Evolutionary conservation across 352 stramenopile genomes (phyloP).

Genomic region (Phytophthora citricola): DNA sequence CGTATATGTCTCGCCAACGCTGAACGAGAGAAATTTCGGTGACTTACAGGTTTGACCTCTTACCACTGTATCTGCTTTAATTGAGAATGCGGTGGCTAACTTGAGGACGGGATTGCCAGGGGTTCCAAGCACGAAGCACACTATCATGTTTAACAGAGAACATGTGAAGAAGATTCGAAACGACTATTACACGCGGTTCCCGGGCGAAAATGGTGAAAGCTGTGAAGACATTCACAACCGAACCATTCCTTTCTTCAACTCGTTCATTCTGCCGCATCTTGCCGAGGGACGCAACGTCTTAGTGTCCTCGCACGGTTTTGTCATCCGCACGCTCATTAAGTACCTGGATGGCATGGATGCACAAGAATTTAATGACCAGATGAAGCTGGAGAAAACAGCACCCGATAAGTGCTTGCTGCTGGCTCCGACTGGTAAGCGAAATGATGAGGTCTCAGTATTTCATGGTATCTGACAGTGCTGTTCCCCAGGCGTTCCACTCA

Average conservation of each 20-base stretch:
- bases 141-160: slow-evolving; percentile 75
- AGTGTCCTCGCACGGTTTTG: slow-evolving; percentile 83
- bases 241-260: slow-evolving; percentile 79
- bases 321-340: slow-evolving; percentile 89
- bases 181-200: slow-evolving; percentile 83
- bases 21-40: slow-evolving; percentile 89
- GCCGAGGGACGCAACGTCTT: slow-evolving; percentile 77
- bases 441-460: not conserved
- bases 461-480: slow-evolving; percentile 10
- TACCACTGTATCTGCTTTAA: not conserved
- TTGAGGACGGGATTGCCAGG: slow-evolving; percentile 8
- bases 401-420: slow-evolving; percentile 78
- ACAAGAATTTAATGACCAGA: slow-evolving; percentile 78
- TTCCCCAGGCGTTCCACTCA: slow-evolving; percentile 70
- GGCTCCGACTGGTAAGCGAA: slow-evolving; percentile 65
- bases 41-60: slow-evolving; percentile 58
- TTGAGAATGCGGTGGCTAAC: slow-evolving; percentile 3
- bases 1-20: slow-evolving; percentile 78
- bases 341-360: slow-evolving; percentile 83
- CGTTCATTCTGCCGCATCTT: slow-evolving; percentile 80
- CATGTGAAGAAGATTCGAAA: slow-evolving; percentile 82
- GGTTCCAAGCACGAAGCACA: slow-evolving; percentile 79
- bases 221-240: slow-evolving; percentile 84
- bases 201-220: slow-evolving; percentile 79
- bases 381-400: slow-evolving; percentile 84